These are phyloP conservation scores for Erythrobasidium hasegawianum DNA, from an alignment of 1,284 basidiomycete species.

Conservation along the genomic window DNA sequence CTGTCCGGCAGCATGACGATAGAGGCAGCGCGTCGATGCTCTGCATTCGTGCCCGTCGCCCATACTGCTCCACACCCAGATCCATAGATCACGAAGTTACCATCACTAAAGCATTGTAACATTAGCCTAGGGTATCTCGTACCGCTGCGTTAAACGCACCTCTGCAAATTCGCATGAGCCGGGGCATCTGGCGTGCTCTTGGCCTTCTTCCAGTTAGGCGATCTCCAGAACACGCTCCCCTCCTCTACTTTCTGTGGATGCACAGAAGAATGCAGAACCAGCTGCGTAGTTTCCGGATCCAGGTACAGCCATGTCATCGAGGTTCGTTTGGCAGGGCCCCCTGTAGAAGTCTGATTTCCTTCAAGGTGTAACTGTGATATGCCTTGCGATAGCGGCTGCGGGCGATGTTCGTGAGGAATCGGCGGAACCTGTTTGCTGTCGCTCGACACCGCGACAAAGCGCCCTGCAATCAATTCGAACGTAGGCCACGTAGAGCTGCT, in stretches of 20 bases:
- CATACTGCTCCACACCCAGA: slow-evolving; percentile 35
- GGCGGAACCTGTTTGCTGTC: slow-evolving; percentile 1
- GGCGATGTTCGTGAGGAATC: slow-evolving; percentile 14
- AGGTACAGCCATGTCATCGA: slow-evolving; percentile 42
- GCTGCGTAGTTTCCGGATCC: slow-evolving; percentile 40
- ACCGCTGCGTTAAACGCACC: too few species aligned
- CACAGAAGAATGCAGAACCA: slow-evolving; percentile 42
- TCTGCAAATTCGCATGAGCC: slow-evolving; percentile 17
- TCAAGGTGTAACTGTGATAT: slow-evolving; percentile 32
- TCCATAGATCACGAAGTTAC: slow-evolving; percentile 43
- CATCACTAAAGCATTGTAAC: too few species aligned
- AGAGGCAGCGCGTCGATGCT: neutral
- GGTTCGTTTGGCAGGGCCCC: too few species aligned
- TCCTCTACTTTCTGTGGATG: slow-evolving; percentile 36
- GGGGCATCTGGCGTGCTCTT: neutral
- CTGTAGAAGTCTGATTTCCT: too few species aligned
- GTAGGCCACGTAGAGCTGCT: slow-evolving; percentile 34
- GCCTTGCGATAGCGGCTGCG: neutral
- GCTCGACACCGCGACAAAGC: slow-evolving; percentile 41
- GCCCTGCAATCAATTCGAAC: slow-evolving; percentile 34
- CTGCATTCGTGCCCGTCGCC: slow-evolving; percentile 41
- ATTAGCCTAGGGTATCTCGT: too few species aligned
- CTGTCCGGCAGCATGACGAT: neutral
- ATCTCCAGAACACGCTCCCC: slow-evolving; percentile 36
- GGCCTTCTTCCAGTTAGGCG: slow-evolving; percentile 22